phyloP scores from a whole-genome alignment of 2,329 filamentous ascomycete species.

The Alternaria sp. region DNA sequence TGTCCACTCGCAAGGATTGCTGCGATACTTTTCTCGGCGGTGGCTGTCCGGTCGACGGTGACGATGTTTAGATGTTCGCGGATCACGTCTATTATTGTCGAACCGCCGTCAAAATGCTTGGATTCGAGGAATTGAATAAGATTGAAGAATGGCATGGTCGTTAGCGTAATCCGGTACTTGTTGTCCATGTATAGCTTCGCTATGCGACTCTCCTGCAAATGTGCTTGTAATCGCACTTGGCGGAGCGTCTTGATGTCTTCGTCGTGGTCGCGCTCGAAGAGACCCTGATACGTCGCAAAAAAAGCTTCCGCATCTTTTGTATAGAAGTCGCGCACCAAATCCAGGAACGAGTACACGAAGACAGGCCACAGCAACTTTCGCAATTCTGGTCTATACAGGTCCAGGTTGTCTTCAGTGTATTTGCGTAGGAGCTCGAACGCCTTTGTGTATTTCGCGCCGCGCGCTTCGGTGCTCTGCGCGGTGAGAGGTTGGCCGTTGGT shows the following conservation, averaged over 20 bases:
- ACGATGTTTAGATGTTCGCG: constrained; percentile 66
- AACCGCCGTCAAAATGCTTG: constrained; percentile 82
- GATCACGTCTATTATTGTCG: constrained; percentile 78
- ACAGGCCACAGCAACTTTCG: constrained; percentile 89
- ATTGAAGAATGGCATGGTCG: constrained; percentile 80
- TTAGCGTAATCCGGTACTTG: constrained; percentile 91
- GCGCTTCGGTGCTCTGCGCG: constrained; percentile 68
- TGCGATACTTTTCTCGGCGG: constrained; percentile 67
- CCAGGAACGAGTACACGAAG: constrained; percentile 91
- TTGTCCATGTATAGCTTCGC: constrained; percentile 83
- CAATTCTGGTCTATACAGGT: constrained; percentile 92
- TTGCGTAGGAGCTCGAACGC: constrained; percentile 76
- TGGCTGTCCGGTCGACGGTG: constrained; percentile 64
- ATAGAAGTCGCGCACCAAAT: constrained; percentile 76
- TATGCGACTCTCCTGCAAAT: constrained; percentile 78
- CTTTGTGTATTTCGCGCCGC: constrained; percentile 78
- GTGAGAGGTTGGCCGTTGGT: constrained; percentile 82
- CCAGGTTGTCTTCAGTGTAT: constrained; percentile 91
- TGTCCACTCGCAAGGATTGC: constrained; percentile 65
- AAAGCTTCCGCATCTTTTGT: constrained; percentile 76
- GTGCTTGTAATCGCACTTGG: constrained; percentile 76
- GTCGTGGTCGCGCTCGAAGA: constrained; percentile 78
- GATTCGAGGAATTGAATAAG: constrained; percentile 88
- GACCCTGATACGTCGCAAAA: constrained; percentile 71
- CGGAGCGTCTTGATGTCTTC: constrained; percentile 82